Conservation (phyloP, 2,329 filamentous ascomycete species). For the Hypoxylon sp. region DNA sequence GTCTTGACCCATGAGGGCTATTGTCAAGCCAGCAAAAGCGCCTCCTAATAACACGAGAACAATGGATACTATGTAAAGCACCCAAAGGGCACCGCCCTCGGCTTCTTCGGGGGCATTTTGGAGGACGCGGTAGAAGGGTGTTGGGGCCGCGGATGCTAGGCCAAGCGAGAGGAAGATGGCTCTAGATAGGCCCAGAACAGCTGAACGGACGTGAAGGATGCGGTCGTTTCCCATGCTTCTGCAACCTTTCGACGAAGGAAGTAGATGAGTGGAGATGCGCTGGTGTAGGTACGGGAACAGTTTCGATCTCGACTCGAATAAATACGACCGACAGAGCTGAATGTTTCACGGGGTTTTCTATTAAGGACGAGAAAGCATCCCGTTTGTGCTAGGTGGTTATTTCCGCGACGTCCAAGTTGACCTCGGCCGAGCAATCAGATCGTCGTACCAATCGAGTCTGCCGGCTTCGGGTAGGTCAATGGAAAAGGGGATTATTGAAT, state of each 20-base stretch:
- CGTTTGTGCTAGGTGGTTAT: slow-evolving; percentile 21
- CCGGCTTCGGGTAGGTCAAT: slow-evolving; percentile 7
- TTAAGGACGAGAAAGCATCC: not conserved
- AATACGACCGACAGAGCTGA: not conserved
- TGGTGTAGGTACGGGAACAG: not conserved
- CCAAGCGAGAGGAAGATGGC: slow-evolving; percentile 50
- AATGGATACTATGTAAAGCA: slow-evolving; percentile 83
- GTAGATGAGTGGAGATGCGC: not conserved
- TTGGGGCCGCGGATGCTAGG: slow-evolving; percentile 60
- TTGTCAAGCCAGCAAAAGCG: slow-evolving; percentile 93
- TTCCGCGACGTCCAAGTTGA: slow-evolving; percentile 1
- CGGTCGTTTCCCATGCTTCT: slow-evolving; percentile 46
- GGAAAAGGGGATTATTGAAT: slow-evolving; percentile 11
- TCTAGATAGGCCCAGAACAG: slow-evolving; percentile 63
- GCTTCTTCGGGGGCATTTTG: slow-evolving; percentile 65
- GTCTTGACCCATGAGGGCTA: slow-evolving; percentile 82
- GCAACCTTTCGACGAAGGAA: slow-evolving; percentile 15
- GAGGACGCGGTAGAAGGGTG: slow-evolving; percentile 55
- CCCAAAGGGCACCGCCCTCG: slow-evolving; percentile 77
- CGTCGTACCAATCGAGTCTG: slow-evolving; percentile 9
- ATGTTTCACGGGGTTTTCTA: slow-evolving; percentile 4
- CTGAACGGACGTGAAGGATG: slow-evolving; percentile 59
- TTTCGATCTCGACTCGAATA: slow-evolving; percentile 2
- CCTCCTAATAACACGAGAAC: slow-evolving; percentile 88
- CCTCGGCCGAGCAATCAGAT: slow-evolving; percentile 16